Evolutionary conservation across 345 rosid genomes (phyloP).

Genomic region (Gossypium anomalum): DNA sequence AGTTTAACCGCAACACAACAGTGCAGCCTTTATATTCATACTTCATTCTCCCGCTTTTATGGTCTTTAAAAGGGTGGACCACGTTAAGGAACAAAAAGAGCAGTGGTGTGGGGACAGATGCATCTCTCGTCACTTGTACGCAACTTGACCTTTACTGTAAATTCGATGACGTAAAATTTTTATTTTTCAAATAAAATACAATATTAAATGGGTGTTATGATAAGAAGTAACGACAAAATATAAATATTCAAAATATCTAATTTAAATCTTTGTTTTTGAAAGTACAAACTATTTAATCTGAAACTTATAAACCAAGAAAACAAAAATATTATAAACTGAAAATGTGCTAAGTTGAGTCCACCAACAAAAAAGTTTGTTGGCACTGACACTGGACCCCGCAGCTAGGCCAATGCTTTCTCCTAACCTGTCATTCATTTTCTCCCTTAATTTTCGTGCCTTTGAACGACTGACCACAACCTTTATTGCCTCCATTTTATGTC

Average conservation of each 20-base stretch:
- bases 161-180: too few species aligned
- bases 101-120: not conserved
- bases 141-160: slow-evolving; percentile 14
- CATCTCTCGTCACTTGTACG: slow-evolving; percentile 18
- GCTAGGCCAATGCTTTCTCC: slow-evolving; percentile 17
- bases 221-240: too few species aligned
- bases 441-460: slow-evolving; percentile 27
- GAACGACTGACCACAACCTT: slow-evolving; percentile 15
- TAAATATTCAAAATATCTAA: too few species aligned
- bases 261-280: too few species aligned
- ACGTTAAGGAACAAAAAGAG: slow-evolving; percentile 15
- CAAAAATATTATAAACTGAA: too few species aligned
- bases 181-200: too few species aligned
- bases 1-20: slow-evolving; percentile 5
- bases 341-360: too few species aligned
- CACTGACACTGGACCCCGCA: not conserved
- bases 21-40: slow-evolving; percentile 25
- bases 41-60: slow-evolving; percentile 66
- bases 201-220: too few species aligned
- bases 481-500: not conserved
- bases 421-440: slow-evolving; percentile 25
- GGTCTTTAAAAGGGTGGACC: slow-evolving; percentile 45
- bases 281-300: too few species aligned
- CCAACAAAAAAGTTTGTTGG: not conserved
- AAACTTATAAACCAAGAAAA: too few species aligned